Evolutionary conservation across 371 early-diverging fungal genomes (phyloP).

Genomic region (Saksenaea oblongispora): DNA sequence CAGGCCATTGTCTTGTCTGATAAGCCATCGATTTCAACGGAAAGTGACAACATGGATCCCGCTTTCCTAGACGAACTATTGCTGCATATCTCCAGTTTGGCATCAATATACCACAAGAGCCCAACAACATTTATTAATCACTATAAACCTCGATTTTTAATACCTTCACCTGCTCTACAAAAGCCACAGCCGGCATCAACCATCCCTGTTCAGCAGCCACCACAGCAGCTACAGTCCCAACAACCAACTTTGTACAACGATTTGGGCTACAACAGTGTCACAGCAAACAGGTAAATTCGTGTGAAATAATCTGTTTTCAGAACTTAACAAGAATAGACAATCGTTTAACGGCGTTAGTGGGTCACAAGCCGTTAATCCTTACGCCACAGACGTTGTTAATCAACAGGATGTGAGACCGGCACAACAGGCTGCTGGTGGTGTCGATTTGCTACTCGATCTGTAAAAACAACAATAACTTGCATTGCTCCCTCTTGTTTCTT

Average conservation of each 20-base stretch:
- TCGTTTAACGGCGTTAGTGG: slow-evolving; percentile 30
- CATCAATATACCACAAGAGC: slow-evolving; percentile 94
- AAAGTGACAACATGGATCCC: slow-evolving; percentile 79
- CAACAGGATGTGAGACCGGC: slow-evolving; percentile 27
- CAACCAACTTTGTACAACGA: slow-evolving; percentile 15
- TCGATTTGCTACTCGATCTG: slow-evolving; percentile 32
- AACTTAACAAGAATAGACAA: slow-evolving; percentile 6
- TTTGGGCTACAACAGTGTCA: slow-evolving; percentile 20
- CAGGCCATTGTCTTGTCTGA: slow-evolving; percentile 81
- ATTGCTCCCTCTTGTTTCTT: background rate
- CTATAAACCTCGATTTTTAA: slow-evolving; percentile 61
- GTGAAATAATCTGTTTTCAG: background rate
- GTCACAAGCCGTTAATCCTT: slow-evolving; percentile 39
- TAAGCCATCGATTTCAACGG: slow-evolving; percentile 91
- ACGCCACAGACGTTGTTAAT: slow-evolving; percentile 47
- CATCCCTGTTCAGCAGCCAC: slow-evolving; percentile 8
- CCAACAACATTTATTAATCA: slow-evolving; percentile 74
- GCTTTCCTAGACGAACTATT: slow-evolving; percentile 88
- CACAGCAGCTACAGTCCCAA: slow-evolving; percentile 14
- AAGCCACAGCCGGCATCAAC: slow-evolving; percentile 18
- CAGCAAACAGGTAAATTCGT: slow-evolving; percentile 24
- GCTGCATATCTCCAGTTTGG: slow-evolving; percentile 82
- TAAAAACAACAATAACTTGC: slow-evolving; percentile 9
- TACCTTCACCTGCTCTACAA: slow-evolving; percentile 56
- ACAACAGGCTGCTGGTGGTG: slow-evolving; percentile 31